Base-by-base conservation (phyloP, 345 rosid species). In the Abelmoschus esculentus region DNA sequence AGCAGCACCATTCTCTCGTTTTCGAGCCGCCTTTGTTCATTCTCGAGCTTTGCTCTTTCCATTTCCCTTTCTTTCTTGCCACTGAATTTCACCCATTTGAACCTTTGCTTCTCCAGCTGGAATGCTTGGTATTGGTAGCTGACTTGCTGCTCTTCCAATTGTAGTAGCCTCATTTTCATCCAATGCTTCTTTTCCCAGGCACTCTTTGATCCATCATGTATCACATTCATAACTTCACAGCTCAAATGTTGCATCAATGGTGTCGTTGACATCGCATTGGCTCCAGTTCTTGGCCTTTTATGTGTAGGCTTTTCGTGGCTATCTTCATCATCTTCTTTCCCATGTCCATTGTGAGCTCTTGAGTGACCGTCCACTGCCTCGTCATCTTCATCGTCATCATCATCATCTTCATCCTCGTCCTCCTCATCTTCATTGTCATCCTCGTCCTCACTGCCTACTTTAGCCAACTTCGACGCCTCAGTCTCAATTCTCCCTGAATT, bases 31-130 rank as follows among this genome's bases (percentile, higher is more conserved):
- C 81, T 80, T 32, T 89, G 73, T 60, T 92, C 89, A 18, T 92
- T 92, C 77, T 86, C 91, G 0, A 96, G 82, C 84, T 85, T 92
- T 17, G 89, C 84, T 31, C 78, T 90, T 80, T 96, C 99, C 98
- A 96, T 89, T 12, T 96, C 99, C 76, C 98, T 85, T 78, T 90
- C 99, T 70, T 96, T 96, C 86, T 87, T 90, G 70, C 90, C 76
- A 66, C 92, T 80, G 70, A 90, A 96, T 67, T 85, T 92, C 74
- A 92, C 75, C 99, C 99, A 96, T 75, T 96, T 96, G 57, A 92
- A 65, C 81, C 95, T 84, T 77, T 90, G 93, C 84, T 87, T 96
- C 86, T 96, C 99, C 8, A 96, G 85, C 80, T 89, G 90, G 34
- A 77, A 82, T 1, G 89, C 92, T 72, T 92, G 82, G 74, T 64